Base-by-base conservation (phyloP, 306 rosid species). In the Medicago arabica region DNA sequence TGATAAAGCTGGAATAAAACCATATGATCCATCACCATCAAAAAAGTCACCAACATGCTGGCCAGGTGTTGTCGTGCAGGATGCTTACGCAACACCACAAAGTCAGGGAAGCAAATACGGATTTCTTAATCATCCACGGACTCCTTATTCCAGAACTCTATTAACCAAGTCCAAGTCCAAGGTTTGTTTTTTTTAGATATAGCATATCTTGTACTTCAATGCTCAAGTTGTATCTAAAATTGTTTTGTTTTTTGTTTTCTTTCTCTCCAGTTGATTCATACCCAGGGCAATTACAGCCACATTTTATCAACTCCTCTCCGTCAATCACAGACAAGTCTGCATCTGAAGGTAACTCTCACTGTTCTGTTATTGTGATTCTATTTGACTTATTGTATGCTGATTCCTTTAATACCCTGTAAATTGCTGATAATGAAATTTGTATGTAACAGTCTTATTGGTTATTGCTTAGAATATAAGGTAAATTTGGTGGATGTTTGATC, bases 81-180 rank as follows among this genome's bases (percentile, higher is more conserved):
- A 88, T 55, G 78, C 83, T 78, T 89, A 86, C 76, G 19, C 67
- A 76, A 90, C 96, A 59, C 96, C 97, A 14, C 89, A 84, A 74
- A 84, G 82, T 82, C 95, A 88, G 69, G 85, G 89, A 63, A 88
- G 84, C 51, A 83, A 88, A 87, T 81, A 67, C 60, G 92, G 95
- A 49, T 90, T 90, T 80, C 81, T 82, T 69, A 90, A 84, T 74
- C 79, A 88, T 76, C 90, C 95, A 38, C 85, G 93, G 57, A 95
- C 97, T 58, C 98, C 96, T 74, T 95, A 95, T 83, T 92, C 98
- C 72, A 82, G 97, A 86, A 86, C 92, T 65, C 90, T 87, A 57
- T 87, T 85, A 72, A 85, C 93, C 1, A 94, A 84, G 72, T 79
- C 97, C 5, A 91, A 88, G 89, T 81, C 95, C 60, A 87, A 87